Evolutionary conservation across 768 basidiomycete genomes (phyloP).

Genomic region (Boletus insuetus): DNA sequence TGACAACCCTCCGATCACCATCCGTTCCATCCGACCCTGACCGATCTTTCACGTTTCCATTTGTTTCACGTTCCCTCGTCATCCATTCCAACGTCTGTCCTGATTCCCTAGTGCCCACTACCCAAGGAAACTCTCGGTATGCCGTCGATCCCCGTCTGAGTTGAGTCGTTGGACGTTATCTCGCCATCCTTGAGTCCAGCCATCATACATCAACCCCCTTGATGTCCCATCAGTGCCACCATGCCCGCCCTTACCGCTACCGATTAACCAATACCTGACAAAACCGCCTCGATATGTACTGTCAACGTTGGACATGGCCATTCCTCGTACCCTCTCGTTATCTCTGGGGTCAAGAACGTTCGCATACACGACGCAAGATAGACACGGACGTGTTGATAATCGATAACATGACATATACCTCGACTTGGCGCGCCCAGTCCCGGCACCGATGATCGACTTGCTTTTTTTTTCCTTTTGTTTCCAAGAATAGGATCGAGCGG

Average conservation of each 20-base stretch:
- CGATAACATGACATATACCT: not conserved
- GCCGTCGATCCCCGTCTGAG: constrained; percentile 7
- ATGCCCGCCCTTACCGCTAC: not conserved
- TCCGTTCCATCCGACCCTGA: not conserved
- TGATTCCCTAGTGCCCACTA: not conserved
- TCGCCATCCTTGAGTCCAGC: not conserved
- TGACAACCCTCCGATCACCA: not conserved
- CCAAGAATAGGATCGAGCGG: constrained; percentile 1
- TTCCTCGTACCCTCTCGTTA: not conserved
- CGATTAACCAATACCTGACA: not conserved
- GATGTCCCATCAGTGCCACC: not conserved
- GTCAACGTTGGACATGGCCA: not conserved
- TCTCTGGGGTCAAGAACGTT: not conserved
- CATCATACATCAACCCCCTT: constrained; percentile 2
- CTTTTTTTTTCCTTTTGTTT: too few species aligned
- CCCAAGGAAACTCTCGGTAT: not conserved
- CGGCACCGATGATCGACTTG: constrained; percentile 6
- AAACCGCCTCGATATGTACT: not conserved
- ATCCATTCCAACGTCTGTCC: not conserved
- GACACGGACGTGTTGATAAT: not conserved
- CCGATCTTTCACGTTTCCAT: not conserved
- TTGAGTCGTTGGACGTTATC: constrained; percentile 1
- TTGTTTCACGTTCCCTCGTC: not conserved
- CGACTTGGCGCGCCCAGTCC: not conserved
- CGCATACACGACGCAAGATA: too few species aligned